Evolutionary conservation across 306 rosid species (phyloP).

Genomic region (Begonia loranthoides): DNA sequence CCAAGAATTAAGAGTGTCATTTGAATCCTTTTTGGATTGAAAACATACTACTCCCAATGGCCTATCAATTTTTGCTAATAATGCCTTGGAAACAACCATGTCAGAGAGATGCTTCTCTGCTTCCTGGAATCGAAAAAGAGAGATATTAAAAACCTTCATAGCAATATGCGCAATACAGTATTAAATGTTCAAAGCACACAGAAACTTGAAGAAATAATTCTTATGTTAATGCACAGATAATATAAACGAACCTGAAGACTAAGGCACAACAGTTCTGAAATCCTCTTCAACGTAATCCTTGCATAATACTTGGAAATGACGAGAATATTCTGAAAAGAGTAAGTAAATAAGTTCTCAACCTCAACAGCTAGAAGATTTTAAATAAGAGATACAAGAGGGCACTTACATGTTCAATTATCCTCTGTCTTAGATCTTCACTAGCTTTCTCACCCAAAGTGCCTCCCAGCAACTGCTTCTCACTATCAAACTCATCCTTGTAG

Average conservation of each 20-base stretch:
- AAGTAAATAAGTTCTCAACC: neutral
- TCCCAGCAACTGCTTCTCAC: conserved; percentile 52
- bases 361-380: neutral
- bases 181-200: no score
- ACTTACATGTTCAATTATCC: conserved; percentile 81
- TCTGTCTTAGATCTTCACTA: conserved; percentile 71
- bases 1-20: conserved; percentile 87
- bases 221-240: neutral
- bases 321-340: conserved; percentile 53
- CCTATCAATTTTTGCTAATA: conserved; percentile 85
- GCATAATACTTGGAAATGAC: conserved; percentile 80
- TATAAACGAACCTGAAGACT: conserved; percentile 52
- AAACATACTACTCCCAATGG: conserved; percentile 74
- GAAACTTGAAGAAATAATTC: no score
- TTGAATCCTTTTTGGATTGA: conserved; percentile 79
- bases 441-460: conserved; percentile 67
- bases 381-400: neutral
- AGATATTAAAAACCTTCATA: neutral
- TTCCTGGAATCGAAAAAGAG: conserved; percentile 31
- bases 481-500: conserved; percentile 67
- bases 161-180: no score
- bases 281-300: conserved; percentile 46
- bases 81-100: conserved; percentile 94
- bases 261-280: conserved; percentile 67
- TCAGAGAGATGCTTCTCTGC: conserved; percentile 97